phyloP scores from a whole-genome alignment of 2,329 filamentous ascomycete genomes.

The Sclerotinia trifoliorum region DNA sequence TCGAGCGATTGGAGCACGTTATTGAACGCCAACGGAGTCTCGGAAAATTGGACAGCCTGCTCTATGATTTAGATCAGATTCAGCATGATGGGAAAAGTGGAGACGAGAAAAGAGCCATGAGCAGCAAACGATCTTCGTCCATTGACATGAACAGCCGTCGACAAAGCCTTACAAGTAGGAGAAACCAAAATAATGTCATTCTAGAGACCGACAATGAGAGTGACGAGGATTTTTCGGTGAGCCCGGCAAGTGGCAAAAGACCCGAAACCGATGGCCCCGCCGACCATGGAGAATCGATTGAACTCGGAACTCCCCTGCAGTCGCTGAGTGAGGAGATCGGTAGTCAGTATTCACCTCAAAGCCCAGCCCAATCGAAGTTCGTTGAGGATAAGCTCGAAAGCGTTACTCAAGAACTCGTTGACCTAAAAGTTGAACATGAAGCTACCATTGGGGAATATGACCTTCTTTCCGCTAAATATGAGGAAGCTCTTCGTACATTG shows the following conservation, averaged over 20 bases:
- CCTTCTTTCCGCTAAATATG: slow-evolving; percentile 81
- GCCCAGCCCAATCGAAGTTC: slow-evolving; percentile 77
- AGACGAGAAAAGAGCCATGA: slow-evolving; percentile 45
- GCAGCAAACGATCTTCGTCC: slow-evolving; percentile 45
- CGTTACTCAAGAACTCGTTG: slow-evolving; percentile 87
- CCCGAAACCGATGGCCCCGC: slow-evolving; percentile 38
- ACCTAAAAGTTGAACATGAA: slow-evolving; percentile 89
- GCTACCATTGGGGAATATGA: slow-evolving; percentile 78
- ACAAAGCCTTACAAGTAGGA: slow-evolving; percentile 52
- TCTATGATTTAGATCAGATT: slow-evolving; percentile 84
- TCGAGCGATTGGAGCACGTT: slow-evolving; percentile 90
- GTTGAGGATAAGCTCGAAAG: slow-evolving; percentile 90
- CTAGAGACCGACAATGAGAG: slow-evolving; percentile 47
- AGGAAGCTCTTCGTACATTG: slow-evolving; percentile 78
- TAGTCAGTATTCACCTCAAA: slow-evolving; percentile 49
- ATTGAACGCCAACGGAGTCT: slow-evolving; percentile 93
- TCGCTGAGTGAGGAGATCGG: slow-evolving; percentile 39
- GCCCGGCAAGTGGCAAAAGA: slow-evolving; percentile 28
- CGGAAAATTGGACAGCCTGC: slow-evolving; percentile 87
- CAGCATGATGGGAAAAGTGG: slow-evolving; percentile 56
- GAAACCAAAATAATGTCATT: slow-evolving; percentile 55
- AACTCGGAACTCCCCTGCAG: slow-evolving; percentile 40
- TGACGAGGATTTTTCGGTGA: slow-evolving; percentile 27
- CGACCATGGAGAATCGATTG: slow-evolving; percentile 41
- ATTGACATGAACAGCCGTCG: slow-evolving; percentile 49